A percentile compares a stretch with the other conserved stretches of the same genome.
Conservation (phyloP, 2,329 filamentous ascomycete genomes). For the Arthrobotrys entomopaga region DNA sequence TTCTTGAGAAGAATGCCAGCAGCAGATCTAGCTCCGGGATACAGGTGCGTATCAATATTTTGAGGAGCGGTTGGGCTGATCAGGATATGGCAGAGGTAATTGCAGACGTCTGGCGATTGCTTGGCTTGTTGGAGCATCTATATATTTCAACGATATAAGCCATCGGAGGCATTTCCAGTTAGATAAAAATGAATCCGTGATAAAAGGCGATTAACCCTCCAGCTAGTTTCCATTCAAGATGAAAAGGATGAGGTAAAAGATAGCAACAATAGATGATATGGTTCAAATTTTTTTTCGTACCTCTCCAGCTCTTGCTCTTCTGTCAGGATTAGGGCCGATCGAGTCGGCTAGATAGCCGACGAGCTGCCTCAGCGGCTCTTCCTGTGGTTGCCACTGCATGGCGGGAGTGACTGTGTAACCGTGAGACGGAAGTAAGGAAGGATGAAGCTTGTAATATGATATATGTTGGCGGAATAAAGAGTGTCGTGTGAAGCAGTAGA, state of each 20-base stretch:
- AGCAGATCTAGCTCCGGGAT: conserved; percentile 78
- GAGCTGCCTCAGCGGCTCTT: conserved; percentile 88
- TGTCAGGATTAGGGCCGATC: conserved; percentile 42
- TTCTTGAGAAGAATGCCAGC: conserved; percentile 97
- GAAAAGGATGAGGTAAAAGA: conserved; percentile 33
- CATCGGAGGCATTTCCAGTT: conserved; percentile 55
- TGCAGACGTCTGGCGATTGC: conserved; percentile 89
- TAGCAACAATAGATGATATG: conserved; percentile 27
- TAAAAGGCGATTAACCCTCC: conserved; percentile 34
- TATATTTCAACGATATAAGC: conserved; percentile 39
- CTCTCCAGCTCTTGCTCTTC: conserved; percentile 55
- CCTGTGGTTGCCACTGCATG: conserved; percentile 94
- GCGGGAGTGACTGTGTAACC: conserved; percentile 56
- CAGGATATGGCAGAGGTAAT: conserved; percentile 93
- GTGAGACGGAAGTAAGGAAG: conserved; percentile 27
- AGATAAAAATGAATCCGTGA: conserved; percentile 49
- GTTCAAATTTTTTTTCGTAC: conserved; percentile 46
- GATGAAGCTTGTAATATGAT: background rate
- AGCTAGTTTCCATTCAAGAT: conserved; percentile 41
- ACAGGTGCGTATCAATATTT: conserved; percentile 67
- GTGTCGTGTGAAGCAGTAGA: background rate
- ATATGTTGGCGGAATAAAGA: background rate
- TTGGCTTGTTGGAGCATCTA: conserved; percentile 95
- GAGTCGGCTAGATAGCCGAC: conserved; percentile 87
- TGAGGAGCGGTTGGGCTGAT: conserved; percentile 71